These are phyloP conservation scores for Escovopsis sp. DNA, from an alignment of 2,329 filamentous ascomycete species.

Conservation along the genomic window DNA sequence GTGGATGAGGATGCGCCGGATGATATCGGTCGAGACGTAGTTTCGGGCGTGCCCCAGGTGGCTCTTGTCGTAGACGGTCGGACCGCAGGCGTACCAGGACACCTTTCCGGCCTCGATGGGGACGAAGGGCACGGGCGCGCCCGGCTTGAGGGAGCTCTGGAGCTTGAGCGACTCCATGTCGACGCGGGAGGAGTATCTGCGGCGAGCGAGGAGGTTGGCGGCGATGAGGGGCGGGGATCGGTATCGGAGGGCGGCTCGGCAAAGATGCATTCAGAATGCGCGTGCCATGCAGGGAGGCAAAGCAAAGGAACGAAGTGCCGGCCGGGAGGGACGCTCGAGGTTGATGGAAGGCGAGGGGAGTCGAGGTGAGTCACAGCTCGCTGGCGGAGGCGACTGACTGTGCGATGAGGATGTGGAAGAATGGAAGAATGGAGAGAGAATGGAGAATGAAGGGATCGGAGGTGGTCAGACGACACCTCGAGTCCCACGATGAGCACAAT, in stretches of 20 bases:
- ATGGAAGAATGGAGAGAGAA: too few species aligned
- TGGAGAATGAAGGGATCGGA: too few species aligned
- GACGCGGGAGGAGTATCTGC: constrained; percentile 20
- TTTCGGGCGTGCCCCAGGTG: constrained; percentile 77
- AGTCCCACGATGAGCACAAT: too few species aligned
- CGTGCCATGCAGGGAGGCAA: constrained; percentile 3
- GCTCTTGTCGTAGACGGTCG: constrained; percentile 70
- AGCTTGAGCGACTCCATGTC: constrained; percentile 49
- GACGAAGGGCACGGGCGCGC: constrained; percentile 58
- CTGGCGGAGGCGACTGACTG: neutral
- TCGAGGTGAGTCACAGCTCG: constrained; percentile 7
- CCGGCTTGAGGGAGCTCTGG: constrained; percentile 64
- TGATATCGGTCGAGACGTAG: constrained; percentile 82
- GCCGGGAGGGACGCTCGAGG: too few species aligned
- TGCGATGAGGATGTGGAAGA: neutral
- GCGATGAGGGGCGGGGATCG: constrained; percentile 14
- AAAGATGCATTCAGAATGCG: constrained; percentile 21
- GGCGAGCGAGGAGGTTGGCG: constrained; percentile 16
- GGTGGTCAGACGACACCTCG: too few species aligned
- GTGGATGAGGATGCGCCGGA: constrained; percentile 65
- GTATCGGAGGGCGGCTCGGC: constrained; percentile 17
- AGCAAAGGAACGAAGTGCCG: constrained; percentile 4
- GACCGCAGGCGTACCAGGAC: constrained; percentile 81
- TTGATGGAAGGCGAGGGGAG: neutral
- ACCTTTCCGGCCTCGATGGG: constrained; percentile 59